A percentile compares a stretch with the other conserved stretches of the same genome.
Conservation (phyloP, 352 stramenopile species). For the Elongisporangium senticosum region DNA sequence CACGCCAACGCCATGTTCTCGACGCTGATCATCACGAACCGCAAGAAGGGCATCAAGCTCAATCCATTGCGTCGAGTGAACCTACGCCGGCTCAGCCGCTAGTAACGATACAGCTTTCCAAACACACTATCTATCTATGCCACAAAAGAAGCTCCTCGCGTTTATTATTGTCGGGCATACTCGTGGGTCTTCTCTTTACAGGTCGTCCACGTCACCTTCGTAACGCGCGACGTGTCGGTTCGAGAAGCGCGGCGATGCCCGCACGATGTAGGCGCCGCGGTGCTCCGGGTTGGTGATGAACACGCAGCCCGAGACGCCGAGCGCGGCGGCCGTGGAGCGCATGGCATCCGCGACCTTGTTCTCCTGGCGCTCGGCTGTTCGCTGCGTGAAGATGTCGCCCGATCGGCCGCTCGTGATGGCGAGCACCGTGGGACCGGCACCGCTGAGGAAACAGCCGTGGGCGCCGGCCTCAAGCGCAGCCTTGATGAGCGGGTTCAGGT, state of each 20-base stretch:
- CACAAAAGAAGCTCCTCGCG: not conserved
- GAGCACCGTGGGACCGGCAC: constrained; percentile 96
- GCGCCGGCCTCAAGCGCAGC: constrained; percentile 92
- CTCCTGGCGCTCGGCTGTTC: constrained; percentile 80
- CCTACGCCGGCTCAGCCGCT: constrained; percentile 49
- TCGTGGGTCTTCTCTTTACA: constrained; percentile 18
- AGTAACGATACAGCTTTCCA: constrained; percentile 16
- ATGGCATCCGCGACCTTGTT: constrained; percentile 96
- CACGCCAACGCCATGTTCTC: constrained; percentile 81
- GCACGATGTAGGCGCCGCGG: constrained; percentile 94
- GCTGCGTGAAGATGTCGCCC: constrained; percentile 99
- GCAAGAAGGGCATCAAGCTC: constrained; percentile 65
- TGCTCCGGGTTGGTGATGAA: constrained; percentile 97
- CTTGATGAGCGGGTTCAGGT: constrained; percentile 96
- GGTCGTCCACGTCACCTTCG: constrained; percentile 76
- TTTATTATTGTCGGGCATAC: not conserved
- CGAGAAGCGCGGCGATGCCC: constrained; percentile 91
- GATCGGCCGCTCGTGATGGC: constrained; percentile 95
- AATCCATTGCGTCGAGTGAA: constrained; percentile 42
- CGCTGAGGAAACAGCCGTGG: constrained; percentile 95
- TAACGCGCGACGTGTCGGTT: constrained; percentile 75
- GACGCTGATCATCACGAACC: constrained; percentile 72
- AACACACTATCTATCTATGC: not conserved
- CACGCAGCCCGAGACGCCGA: constrained; percentile 92
- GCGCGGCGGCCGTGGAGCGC: constrained; percentile 87